phyloP scores from a whole-genome alignment of 768 basidiomycete species.

The Calocera cornea region DNA sequence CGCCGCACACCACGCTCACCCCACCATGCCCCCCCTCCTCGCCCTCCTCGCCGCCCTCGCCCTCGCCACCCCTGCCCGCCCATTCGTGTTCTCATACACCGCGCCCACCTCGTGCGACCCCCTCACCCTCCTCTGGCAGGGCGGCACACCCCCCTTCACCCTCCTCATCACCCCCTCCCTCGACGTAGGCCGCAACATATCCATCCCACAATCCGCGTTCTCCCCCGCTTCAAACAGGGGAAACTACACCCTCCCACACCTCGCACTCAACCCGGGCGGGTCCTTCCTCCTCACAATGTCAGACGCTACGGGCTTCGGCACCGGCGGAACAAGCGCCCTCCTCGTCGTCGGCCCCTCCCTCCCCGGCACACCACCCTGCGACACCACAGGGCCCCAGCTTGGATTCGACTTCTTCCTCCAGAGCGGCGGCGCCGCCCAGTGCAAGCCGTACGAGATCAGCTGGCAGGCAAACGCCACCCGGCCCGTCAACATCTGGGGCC shows the following conservation, averaged over 20 bases:
- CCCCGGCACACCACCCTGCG: slow-evolving; percentile 32
- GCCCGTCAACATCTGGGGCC: slow-evolving; percentile 42
- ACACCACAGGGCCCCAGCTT: slow-evolving; percentile 34
- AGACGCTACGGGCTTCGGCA: slow-evolving; percentile 52
- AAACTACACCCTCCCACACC: slow-evolving; percentile 31
- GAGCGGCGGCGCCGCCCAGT: neutral
- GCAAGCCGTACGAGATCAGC: slow-evolving; percentile 33
- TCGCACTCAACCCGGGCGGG: slow-evolving; percentile 31
- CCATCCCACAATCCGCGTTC: slow-evolving; percentile 43
- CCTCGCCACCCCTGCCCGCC: neutral
- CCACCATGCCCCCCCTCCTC: neutral
- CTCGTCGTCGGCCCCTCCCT: slow-evolving; percentile 36
- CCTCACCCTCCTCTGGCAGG: slow-evolving; percentile 48
- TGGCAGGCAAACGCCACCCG: slow-evolving; percentile 28
- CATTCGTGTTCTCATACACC: slow-evolving; percentile 6
- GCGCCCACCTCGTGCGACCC: slow-evolving; percentile 38
- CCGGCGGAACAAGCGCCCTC: slow-evolving; percentile 44
- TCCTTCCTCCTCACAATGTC: slow-evolving; percentile 52
- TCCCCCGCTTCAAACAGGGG: slow-evolving; percentile 35
- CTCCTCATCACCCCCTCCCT: slow-evolving; percentile 10
- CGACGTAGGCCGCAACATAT: slow-evolving; percentile 38
- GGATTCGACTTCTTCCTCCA: slow-evolving; percentile 1
- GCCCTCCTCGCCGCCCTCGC: neutral
- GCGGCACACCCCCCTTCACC: slow-evolving; percentile 23
- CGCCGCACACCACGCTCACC: no score